Conservation (phyloP, 2,329 filamentous ascomycete species). For the Albophoma yamanashiensis region DNA sequence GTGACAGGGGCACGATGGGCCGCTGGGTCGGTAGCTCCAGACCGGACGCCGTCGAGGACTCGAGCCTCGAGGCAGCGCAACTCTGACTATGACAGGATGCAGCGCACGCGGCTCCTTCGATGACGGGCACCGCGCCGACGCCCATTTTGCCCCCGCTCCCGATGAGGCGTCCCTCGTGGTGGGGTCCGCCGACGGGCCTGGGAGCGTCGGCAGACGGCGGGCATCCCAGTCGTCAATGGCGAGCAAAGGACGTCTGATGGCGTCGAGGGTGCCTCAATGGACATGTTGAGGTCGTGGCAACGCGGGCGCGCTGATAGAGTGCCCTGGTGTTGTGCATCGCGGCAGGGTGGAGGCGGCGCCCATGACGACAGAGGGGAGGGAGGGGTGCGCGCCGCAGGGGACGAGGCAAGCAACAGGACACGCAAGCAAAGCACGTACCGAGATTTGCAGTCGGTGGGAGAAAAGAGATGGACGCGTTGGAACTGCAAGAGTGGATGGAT, state of each 20-base stretch:
- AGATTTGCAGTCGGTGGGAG: neutral
- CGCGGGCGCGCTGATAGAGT: neutral
- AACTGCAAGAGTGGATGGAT: neutral
- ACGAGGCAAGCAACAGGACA: slow-evolving; percentile 4
- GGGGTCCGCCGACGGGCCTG: neutral
- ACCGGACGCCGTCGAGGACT: neutral
- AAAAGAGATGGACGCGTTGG: neutral
- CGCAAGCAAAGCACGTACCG: slow-evolving; percentile 6
- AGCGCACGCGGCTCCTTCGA: neutral
- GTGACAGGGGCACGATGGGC: neutral
- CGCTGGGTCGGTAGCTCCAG: neutral
- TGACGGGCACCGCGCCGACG: neutral
- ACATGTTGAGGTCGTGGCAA: neutral
- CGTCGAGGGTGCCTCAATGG: neutral
- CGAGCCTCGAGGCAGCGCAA: neutral
- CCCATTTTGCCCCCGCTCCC: neutral
- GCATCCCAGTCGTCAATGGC: neutral
- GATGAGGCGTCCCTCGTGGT: neutral
- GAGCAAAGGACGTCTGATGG: neutral
- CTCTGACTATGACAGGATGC: neutral
- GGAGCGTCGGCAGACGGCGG: neutral
- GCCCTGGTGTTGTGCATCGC: neutral
- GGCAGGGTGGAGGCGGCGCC: slow-evolving; percentile 13
- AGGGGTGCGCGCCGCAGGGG: slow-evolving; percentile 13
- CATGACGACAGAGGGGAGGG: slow-evolving; percentile 30